Evolutionary conservation across 108 stramenopile species (phyloP).

Genomic region (Epithemia pelagica): DNA sequence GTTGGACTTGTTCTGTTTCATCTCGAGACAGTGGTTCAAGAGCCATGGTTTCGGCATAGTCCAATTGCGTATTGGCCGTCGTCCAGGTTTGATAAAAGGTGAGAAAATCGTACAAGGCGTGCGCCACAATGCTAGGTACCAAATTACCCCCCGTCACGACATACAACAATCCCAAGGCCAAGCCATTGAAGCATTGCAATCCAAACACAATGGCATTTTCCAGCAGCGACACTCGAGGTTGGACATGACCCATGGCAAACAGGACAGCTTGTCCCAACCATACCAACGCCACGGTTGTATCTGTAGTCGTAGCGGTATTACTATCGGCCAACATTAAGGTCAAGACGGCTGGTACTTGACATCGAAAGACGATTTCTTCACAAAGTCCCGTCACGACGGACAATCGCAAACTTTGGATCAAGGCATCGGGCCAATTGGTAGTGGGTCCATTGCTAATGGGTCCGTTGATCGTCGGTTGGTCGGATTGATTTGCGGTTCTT

Average conservation of each 20-base stretch:
- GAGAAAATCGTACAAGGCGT: conserved; percentile 17
- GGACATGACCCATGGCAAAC: conserved; percentile 16
- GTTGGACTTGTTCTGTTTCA: not conserved
- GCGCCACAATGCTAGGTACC: conserved; percentile 18
- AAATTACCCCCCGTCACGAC: conserved; percentile 17
- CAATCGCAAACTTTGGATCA: conserved; percentile 1
- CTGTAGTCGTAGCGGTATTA: not conserved
- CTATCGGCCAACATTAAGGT: not conserved
- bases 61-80: conserved; percentile 13
- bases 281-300: too few species aligned
- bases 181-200: conserved; percentile 14
- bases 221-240: not conserved
- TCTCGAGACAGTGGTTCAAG: not conserved
- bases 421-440: not conserved
- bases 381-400: conserved; percentile 12
- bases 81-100: conserved; percentile 17
- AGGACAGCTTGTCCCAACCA: conserved; percentile 14
- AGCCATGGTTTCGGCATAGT: conserved; percentile 4
- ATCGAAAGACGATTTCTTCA: conserved; percentile 18
- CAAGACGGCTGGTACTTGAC: conserved; percentile 4
- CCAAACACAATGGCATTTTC: conserved; percentile 12
- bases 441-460: not conserved
- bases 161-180: conserved; percentile 18
- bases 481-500: too few species aligned
- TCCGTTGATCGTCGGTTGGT: not conserved